Evolutionary conservation across 345 rosid species (phyloP).

Genomic region (Populus davidiana): DNA sequence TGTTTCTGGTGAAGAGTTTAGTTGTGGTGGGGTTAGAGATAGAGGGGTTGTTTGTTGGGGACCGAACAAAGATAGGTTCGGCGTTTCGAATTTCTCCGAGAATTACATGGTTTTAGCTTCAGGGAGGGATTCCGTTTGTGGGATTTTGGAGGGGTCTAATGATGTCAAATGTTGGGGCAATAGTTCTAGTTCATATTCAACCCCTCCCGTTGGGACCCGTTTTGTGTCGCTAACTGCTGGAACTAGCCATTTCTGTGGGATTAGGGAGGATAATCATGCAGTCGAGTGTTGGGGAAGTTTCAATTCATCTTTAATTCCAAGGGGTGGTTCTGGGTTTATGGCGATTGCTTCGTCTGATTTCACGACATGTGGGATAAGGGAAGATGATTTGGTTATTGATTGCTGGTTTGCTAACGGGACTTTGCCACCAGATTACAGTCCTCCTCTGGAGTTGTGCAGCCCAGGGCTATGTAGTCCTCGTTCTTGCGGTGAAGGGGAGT

Average conservation of each 20-base stretch:
- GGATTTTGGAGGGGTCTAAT: constrained; percentile 45
- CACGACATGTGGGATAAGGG: constrained; percentile 73
- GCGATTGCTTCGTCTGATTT: constrained; percentile 89
- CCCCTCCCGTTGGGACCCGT: constrained; percentile 30
- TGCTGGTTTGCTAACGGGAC: constrained; percentile 68
- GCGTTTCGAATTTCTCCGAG: constrained; percentile 41
- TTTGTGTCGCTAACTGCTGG: constrained; percentile 72
- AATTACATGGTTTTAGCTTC: constrained; percentile 54
- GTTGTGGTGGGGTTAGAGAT: constrained; percentile 71
- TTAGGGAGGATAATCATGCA: constrained; percentile 73
- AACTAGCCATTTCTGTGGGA: constrained; percentile 72
- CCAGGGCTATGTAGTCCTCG: constrained; percentile 70
- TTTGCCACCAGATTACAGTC: constrained; percentile 47
- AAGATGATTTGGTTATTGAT: constrained; percentile 79
- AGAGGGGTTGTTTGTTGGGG: constrained; percentile 86
- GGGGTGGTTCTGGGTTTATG: constrained; percentile 59
- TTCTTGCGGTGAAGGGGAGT: constrained; percentile 52
- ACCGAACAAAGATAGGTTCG: constrained; percentile 47
- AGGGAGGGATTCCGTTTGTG: constrained; percentile 52
- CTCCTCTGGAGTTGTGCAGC: constrained; percentile 84
- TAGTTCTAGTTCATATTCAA: constrained; percentile 27
- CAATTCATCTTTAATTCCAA: constrained; percentile 61
- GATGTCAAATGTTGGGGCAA: constrained; percentile 71
- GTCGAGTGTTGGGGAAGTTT: constrained; percentile 84
- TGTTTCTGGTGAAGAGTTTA: constrained; percentile 84